Percentiles rank a stretch among this genome's conserved stretches.
Conservation (phyloP, 1,284 basidiomycete genomes). For the Stygiomarasmius scandens region DNA sequence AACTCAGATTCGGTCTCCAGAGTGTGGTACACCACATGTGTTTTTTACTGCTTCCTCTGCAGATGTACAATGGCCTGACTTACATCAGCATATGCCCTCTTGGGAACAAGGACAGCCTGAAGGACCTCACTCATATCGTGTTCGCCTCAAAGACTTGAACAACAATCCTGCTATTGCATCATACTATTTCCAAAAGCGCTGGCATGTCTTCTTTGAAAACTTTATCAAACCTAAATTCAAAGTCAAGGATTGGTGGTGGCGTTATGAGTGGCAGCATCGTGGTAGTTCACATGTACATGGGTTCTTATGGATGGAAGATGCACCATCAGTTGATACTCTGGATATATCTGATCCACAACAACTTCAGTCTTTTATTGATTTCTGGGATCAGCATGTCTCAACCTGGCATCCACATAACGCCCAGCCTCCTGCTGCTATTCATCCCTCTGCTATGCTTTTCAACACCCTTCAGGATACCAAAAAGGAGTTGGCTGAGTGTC, state of each 20-base stretch:
- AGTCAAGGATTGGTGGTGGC: slow-evolving; percentile 19
- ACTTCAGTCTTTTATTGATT: slow-evolving; percentile 14
- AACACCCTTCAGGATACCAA: slow-evolving; percentile 20
- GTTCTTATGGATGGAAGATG: slow-evolving; percentile 23
- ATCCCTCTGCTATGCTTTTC: slow-evolving; percentile 15
- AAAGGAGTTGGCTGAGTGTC: slow-evolving; percentile 13
- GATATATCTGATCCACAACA: slow-evolving; percentile 10
- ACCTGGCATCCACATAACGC: slow-evolving; percentile 13
- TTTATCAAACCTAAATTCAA: too few species aligned
- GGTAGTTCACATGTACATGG: slow-evolving; percentile 22
- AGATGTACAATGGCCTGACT: too few species aligned
- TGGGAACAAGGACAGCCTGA: too few species aligned
- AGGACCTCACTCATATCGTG: too few species aligned
- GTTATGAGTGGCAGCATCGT: slow-evolving; percentile 25
- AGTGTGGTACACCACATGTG: too few species aligned
- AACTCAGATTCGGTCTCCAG: too few species aligned
- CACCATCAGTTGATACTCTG: slow-evolving; percentile 17
- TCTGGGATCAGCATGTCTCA: slow-evolving; percentile 17
- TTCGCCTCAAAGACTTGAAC: too few species aligned
- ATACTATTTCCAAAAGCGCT: too few species aligned
- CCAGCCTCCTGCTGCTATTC: slow-evolving; percentile 14
- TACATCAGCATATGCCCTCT: too few species aligned
- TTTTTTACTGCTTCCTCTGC: too few species aligned
- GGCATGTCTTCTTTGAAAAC: too few species aligned
- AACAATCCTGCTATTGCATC: too few species aligned